Evolutionary conservation across 305 asterid genomes (phyloP).

Genomic region (Caryopteris hybrid): DNA sequence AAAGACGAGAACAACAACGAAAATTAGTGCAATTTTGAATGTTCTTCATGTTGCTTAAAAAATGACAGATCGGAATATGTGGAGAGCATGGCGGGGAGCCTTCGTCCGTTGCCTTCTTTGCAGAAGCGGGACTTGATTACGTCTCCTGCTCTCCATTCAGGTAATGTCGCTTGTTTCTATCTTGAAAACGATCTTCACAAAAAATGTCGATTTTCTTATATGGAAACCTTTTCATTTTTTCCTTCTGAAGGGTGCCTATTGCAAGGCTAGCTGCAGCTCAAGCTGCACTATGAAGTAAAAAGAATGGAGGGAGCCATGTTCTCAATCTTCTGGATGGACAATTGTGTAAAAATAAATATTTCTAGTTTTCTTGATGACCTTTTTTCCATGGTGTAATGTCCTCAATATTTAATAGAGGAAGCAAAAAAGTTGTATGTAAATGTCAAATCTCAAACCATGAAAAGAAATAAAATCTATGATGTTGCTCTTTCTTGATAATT

Average conservation of each 20-base stretch:
- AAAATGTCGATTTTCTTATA: too few species aligned
- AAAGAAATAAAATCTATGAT: neutral
- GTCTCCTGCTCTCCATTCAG: conserved; percentile 98
- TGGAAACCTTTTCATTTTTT: neutral
- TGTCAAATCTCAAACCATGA: neutral
- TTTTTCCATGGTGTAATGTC: neutral
- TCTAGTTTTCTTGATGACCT: neutral
- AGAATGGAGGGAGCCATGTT: neutral
- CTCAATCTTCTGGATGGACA: neutral
- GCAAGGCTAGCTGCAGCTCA: conserved; percentile 98
- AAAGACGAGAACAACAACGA: too few species aligned
- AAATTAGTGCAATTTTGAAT: neutral
- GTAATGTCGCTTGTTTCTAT: conserved; percentile 19
- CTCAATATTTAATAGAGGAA: conserved; percentile 11
- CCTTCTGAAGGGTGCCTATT: conserved; percentile 68
- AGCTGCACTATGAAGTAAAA: conserved; percentile 43
- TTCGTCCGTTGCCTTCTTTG: conserved; percentile 88
- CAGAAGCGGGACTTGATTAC: conserved; percentile 81
- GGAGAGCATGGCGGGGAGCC: conserved; percentile 99
- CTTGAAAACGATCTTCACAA: neutral
- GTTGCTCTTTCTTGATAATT: neutral
- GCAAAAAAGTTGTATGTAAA: neutral
- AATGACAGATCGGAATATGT: conserved; percentile 75
- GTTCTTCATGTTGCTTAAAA: neutral
- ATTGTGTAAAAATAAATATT: conserved; percentile 26